Base-by-base conservation (phyloP, 192 early-diverging fungal species). In the Rhizophagus sp. region DNA sequence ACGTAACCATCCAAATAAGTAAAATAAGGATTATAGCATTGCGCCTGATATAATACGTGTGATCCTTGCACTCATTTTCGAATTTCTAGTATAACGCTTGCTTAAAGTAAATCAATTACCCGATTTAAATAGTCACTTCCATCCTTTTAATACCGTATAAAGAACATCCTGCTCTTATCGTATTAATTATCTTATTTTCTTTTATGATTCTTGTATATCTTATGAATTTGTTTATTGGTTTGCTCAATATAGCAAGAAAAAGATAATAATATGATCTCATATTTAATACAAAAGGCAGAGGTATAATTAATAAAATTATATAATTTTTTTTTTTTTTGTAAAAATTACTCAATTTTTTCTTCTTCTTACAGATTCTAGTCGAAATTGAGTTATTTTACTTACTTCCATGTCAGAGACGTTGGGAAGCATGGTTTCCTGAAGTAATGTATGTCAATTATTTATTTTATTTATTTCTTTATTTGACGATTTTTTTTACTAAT, bases 171-270 rank as follows among this genome's bases (percentile, higher is more conserved):
- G 12, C 6, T 34, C 50, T 75, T 11, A 4, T 24, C 8, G 10
- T 75, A 19, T 33, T 75, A n/a, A 61, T 75, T 12, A 24, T 75
- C 30, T 15, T 34, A 50, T 75, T 75, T 36, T 75, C 73, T 24
- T 75, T 75, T 22, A 4, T 75, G 4, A 33, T 34, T 57, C 30
- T 30, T 12, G 34, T 75, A 12, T 75, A 62, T 33, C 34, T 75
- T 6, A 75, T 75, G 73, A 75, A 75, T 41, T n/a, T 75, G 13
- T 75, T 75, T n/a, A 75, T 75, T 62, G 73, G 73, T 13, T 61
- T 75, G 17, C 34, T 75, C 4, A 52, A 44, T 19, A 75, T 30
- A 11, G 47, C 73, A 19, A 75, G 30, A 50, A 4, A 27, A 52
- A 34, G 30, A 50, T 33, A 27, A 75, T 62, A 34, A 50, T 33